phyloP scores from a whole-genome alignment of 2,329 filamentous ascomycete genomes.

The Tolypocladium paradoxum region DNA sequence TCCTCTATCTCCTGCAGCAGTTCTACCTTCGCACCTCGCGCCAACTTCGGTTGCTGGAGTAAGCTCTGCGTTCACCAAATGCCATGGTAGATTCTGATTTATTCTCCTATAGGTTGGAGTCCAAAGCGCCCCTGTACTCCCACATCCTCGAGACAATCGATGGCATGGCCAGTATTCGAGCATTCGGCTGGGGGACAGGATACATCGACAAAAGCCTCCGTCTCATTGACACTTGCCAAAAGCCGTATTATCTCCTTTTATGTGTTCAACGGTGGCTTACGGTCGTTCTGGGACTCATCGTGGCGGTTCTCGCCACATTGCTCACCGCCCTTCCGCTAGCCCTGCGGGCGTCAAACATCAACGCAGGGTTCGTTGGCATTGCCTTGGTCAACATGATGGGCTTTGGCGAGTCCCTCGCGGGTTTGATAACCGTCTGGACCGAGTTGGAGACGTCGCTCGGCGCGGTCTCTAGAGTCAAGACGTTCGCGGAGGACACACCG shows the following conservation, averaged over 20 bases:
- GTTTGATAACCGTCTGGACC: constrained; percentile 17
- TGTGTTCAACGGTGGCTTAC: constrained; percentile 42
- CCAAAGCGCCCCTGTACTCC: no score
- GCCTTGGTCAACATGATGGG: constrained; percentile 12
- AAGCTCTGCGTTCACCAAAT: no score
- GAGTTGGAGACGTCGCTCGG: constrained; percentile 10
- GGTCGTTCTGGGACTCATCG: constrained; percentile 34
- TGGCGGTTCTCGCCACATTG: constrained; percentile 30
- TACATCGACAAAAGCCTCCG: constrained; percentile 30
- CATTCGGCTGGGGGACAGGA: constrained; percentile 37
- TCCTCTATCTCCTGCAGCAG: neutral
- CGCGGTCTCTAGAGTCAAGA: constrained; percentile 5
- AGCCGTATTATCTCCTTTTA: constrained; percentile 41
- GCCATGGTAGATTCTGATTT: no score
- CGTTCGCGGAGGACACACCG: no score
- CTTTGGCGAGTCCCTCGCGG: constrained; percentile 13
- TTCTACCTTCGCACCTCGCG: constrained; percentile 5
- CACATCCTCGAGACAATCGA: constrained; percentile 30
- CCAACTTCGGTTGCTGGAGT: constrained; percentile 6
- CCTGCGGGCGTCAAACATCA: constrained; percentile 3
- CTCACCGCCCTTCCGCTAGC: constrained; percentile 30
- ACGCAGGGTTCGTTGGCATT: constrained; percentile 6
- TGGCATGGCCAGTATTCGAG: constrained; percentile 14
- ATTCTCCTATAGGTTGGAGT: no score
- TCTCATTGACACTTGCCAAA: constrained; percentile 37